phyloP scores from a whole-genome alignment of 2,329 filamentous ascomycete species.

The Aureobasidium uvarum region DNA sequence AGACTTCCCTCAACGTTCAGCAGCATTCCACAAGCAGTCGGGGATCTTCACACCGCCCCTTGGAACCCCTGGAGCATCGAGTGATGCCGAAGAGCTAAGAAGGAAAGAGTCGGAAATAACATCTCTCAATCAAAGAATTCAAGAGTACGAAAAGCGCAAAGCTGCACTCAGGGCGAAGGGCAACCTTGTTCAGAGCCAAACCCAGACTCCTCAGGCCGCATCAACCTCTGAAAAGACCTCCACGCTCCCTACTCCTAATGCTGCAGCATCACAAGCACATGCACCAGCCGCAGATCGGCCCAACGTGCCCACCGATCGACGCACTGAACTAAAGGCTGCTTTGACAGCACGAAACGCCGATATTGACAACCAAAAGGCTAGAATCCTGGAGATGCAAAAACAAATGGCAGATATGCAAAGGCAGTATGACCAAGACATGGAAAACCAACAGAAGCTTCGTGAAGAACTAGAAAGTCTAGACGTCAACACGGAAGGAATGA shows the following conservation, averaged over 20 bases:
- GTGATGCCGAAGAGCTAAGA: constrained; percentile 46
- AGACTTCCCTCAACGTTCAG: constrained; percentile 35
- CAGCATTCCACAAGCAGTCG: constrained; percentile 32
- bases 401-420: constrained; percentile 47
- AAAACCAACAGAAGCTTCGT: constrained; percentile 35
- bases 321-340: constrained; percentile 13
- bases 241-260: background rate
- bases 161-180: constrained; percentile 40
- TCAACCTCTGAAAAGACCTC: background rate
- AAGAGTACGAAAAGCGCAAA: constrained; percentile 48
- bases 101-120: constrained; percentile 51
- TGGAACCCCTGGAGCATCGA: constrained; percentile 41
- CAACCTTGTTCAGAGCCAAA: background rate
- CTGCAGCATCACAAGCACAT: background rate
- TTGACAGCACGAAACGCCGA: constrained; percentile 29
- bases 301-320: constrained; percentile 3
- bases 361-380: constrained; percentile 28
- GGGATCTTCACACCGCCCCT: constrained; percentile 34
- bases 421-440: constrained; percentile 42
- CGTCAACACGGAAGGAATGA: constrained; percentile 49
- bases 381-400: constrained; percentile 33
- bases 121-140: constrained; percentile 50
- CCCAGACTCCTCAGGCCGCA: constrained; percentile 4
- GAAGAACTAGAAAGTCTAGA: constrained; percentile 50
- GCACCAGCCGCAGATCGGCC: background rate